Percentiles rank a stretch among this genome's conserved stretches.
Conservation (phyloP, 345 rosid species). For the Excoecaria agallocha region DNA sequence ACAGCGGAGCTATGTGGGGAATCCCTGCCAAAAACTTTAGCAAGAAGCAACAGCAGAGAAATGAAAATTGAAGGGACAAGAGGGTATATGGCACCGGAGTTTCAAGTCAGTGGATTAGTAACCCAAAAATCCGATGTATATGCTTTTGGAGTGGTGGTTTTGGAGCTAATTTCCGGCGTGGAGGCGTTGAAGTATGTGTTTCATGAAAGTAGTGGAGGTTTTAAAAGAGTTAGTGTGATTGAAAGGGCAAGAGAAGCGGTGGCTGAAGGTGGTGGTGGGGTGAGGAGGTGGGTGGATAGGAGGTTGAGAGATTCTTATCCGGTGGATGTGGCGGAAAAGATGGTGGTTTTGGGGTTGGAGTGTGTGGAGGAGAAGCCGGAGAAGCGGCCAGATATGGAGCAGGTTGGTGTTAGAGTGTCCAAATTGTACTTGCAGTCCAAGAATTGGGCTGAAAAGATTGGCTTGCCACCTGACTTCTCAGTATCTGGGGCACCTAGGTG, state of each 20-base stretch:
- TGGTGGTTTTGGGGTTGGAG: slow-evolving; percentile 22
- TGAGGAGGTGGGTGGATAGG: slow-evolving; percentile 33
- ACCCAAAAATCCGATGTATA: slow-evolving; percentile 32
- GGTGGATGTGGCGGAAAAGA: slow-evolving; percentile 31
- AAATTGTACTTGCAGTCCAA: slow-evolving; percentile 29
- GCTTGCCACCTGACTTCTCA: slow-evolving; percentile 32
- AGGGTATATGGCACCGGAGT: slow-evolving; percentile 57
- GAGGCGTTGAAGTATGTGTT: slow-evolving; percentile 30
- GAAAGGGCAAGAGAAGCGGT: slow-evolving; percentile 24
- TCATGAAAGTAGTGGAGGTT: slow-evolving; percentile 19
- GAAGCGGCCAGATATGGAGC: slow-evolving; percentile 30
- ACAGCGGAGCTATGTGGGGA: slow-evolving; percentile 34
- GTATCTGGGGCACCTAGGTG: slow-evolving; percentile 30
- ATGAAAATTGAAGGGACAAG: slow-evolving; percentile 47
- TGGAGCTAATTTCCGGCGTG: slow-evolving; percentile 32
- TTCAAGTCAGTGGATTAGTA: slow-evolving; percentile 28
- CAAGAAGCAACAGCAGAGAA: slow-evolving; percentile 11
- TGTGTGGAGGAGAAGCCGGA: slow-evolving; percentile 29
- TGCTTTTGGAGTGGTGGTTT: slow-evolving; percentile 34
- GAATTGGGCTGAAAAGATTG: slow-evolving; percentile 29
- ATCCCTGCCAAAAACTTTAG: background rate
- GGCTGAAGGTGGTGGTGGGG: slow-evolving; percentile 11
- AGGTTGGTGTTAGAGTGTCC: slow-evolving; percentile 28
- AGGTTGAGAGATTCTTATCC: slow-evolving; percentile 35
- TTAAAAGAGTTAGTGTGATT: slow-evolving; percentile 25